Percentiles rank a stretch among this genome's conserved stretches.
phyloP scores from a whole-genome alignment of 306 rosid species.

The Pyrus pyrifolia region DNA sequence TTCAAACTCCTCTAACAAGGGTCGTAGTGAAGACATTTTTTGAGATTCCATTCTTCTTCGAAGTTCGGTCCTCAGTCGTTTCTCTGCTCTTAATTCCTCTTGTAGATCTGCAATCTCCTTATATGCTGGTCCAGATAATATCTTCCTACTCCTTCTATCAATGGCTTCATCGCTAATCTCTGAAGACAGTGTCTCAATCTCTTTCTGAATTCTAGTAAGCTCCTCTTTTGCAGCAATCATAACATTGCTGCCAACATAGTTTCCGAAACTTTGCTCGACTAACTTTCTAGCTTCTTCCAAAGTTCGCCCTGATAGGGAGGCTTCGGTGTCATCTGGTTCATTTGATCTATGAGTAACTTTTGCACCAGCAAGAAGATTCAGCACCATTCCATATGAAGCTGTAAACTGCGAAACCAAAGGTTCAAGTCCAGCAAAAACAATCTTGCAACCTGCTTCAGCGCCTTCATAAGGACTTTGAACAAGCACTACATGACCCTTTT shows the following conservation, averaged over 20 bases:
- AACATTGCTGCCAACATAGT: conserved; percentile 90
- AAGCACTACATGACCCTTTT: conserved; percentile 80
- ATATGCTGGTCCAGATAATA: conserved; percentile 53
- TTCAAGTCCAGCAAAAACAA: conserved; percentile 84
- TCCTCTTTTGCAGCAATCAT: conserved; percentile 97
- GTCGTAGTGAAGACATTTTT: conserved; percentile 61
- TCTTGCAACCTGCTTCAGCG: conserved; percentile 91
- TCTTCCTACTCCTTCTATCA: conserved; percentile 68
- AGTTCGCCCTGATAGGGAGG: conserved; percentile 47
- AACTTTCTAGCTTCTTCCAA: conserved; percentile 96
- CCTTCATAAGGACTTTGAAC: conserved; percentile 81
- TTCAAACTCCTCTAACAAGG: conserved; percentile 56
- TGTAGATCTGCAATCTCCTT: conserved; percentile 76
- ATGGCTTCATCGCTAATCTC: conserved; percentile 82
- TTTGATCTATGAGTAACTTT: conserved; percentile 64
- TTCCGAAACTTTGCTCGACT: conserved; percentile 97
- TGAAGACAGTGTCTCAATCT: conserved; percentile 52
- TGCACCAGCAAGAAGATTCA: conserved; percentile 85
- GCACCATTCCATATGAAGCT: conserved; percentile 97
- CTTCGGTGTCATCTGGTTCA: conserved; percentile 41
- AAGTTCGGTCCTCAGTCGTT: conserved; percentile 55
- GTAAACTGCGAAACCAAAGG: conserved; percentile 94
- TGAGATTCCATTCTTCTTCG: conserved; percentile 65
- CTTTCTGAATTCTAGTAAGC: conserved; percentile 58
- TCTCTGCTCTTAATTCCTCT: conserved; percentile 74